A percentile compares a stretch with the other conserved stretches of the same genome.
phyloP scores from a whole-genome alignment of 2,329 filamentous ascomycete genomes.

The Alternaria solani region DNA sequence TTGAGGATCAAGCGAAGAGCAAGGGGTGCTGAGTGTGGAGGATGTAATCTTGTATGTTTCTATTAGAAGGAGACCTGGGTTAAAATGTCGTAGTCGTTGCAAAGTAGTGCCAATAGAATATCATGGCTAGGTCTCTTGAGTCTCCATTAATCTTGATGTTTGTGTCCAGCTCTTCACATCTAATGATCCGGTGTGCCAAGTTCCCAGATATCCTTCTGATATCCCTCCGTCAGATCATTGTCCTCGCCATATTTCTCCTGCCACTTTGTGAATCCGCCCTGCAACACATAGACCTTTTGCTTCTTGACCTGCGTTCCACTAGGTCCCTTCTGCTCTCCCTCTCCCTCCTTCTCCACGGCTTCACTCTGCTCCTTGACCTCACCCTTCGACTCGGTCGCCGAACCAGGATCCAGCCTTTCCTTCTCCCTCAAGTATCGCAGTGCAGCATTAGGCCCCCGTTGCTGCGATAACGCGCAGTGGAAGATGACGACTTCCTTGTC shows the following conservation, averaged over 20 bases:
- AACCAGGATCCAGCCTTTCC: constrained; percentile 57
- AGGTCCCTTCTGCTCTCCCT: constrained; percentile 26
- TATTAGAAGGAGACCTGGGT: too few species aligned
- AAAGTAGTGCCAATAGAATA: background rate
- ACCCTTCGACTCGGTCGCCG: constrained; percentile 28
- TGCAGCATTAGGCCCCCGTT: constrained; percentile 86
- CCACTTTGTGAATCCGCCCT: constrained; percentile 87
- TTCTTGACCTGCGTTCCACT: constrained; percentile 27
- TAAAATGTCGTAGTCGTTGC: background rate
- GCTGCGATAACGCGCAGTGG: constrained; percentile 91
- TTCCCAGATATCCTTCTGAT: constrained; percentile 84
- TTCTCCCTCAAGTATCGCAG: constrained; percentile 78
- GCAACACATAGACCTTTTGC: constrained; percentile 83
- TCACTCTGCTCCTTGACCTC: constrained; percentile 25
- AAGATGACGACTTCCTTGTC: constrained; percentile 88
- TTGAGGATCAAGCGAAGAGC: constrained; percentile 18
- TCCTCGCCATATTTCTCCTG: constrained; percentile 84
- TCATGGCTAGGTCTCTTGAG: background rate
- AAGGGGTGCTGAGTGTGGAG: constrained; percentile 1
- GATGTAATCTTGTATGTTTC: background rate
- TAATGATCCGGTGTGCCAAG: constrained; percentile 50
- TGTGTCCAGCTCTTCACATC: background rate
- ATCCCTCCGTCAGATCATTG: constrained; percentile 81
- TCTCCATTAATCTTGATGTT: background rate
- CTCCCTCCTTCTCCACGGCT: constrained; percentile 28